phyloP scores from a whole-genome alignment of 2,329 filamentous ascomycete genomes.

The Samsoniella hepiali region DNA sequence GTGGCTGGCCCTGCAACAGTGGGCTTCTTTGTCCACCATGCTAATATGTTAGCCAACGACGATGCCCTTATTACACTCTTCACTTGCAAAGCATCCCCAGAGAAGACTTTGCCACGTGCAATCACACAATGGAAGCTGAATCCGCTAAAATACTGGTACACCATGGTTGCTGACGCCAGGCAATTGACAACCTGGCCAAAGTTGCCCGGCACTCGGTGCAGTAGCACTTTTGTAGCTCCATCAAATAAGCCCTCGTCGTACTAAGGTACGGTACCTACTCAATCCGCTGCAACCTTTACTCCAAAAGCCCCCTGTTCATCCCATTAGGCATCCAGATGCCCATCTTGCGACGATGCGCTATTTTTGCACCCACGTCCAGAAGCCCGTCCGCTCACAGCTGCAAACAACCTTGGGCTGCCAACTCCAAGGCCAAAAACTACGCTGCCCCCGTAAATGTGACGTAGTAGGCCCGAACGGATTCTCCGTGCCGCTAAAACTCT shows the following conservation, averaged over 20 bases:
- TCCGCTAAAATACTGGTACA: not conserved
- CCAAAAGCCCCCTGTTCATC: not conserved
- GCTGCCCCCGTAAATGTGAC: conserved; percentile 9
- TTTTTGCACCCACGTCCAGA: not conserved
- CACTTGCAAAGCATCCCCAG: too few species aligned
- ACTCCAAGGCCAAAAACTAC: not conserved
- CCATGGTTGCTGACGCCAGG: not conserved
- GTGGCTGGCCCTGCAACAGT: too few species aligned
- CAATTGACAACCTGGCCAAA: too few species aligned
- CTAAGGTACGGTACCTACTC: not conserved
- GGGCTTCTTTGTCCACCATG: too few species aligned
- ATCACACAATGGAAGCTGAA: not conserved
- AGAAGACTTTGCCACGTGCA: too few species aligned
- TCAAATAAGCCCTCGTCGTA: not conserved
- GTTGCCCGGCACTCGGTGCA: not conserved
- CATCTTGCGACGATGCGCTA: not conserved
- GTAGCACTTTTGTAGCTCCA: not conserved
- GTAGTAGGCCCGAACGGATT: conserved; percentile 1
- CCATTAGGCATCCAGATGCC: too few species aligned
- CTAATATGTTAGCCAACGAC: too few species aligned
- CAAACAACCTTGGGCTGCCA: not conserved
- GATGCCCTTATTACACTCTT: too few species aligned
- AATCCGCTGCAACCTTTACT: not conserved
- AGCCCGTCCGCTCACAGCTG: not conserved
- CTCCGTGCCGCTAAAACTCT: not conserved